These are phyloP conservation scores for Melampsora americana DNA, from an alignment of 1,284 basidiomycete genomes.

Conservation along the genomic window DNA sequence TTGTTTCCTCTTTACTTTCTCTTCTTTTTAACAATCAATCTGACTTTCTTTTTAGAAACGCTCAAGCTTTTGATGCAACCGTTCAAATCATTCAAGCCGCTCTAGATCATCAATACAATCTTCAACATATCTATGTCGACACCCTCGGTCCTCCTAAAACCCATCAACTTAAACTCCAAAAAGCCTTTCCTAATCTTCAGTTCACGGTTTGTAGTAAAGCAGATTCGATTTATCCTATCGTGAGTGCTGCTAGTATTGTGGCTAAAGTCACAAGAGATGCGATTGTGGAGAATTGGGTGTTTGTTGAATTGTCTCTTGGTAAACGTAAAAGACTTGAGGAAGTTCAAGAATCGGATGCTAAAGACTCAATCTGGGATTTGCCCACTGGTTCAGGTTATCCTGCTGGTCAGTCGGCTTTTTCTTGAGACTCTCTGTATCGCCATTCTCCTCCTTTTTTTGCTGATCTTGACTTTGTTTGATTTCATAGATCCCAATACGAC, in stretches of 20 bases:
- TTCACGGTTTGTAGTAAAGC: conserved; percentile 92
- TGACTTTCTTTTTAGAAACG: conserved; percentile 67
- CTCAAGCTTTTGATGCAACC: conserved; percentile 88
- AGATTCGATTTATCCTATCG: conserved; percentile 91
- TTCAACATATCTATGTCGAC: conserved; percentile 80
- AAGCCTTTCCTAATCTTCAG: conserved; percentile 72
- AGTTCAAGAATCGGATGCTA: neutral
- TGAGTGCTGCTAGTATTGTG: conserved; percentile 91
- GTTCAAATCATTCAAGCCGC: conserved; percentile 52
- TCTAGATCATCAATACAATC: conserved; percentile 10
- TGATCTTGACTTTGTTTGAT: neutral
- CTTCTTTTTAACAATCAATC: too few species aligned
- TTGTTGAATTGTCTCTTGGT: conserved; percentile 55
- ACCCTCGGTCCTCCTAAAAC: conserved; percentile 82
- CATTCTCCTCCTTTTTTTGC: too few species aligned
- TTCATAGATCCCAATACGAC: conserved; percentile 81
- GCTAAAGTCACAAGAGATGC: conserved; percentile 94
- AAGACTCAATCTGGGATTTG: conserved; percentile 4
- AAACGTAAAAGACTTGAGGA: neutral
- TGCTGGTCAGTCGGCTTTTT: conserved; percentile 61
- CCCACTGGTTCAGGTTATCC: conserved; percentile 59
- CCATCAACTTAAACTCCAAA: conserved; percentile 75
- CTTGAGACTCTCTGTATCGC: neutral
- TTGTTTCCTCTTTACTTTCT: neutral
- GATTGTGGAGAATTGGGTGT: conserved; percentile 77